These are phyloP conservation scores for rapeseed (Brassica napus) DNA, from an alignment of 345 rosid genomes.

Conservation along the genomic window Da-Ae NC_063439.1:27197001-27197500, in stretches of 20 bases:
- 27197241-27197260: background rate
- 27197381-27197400: background rate
- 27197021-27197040: background rate
- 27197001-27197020: background rate
- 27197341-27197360: background rate
- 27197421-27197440: background rate
- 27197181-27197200: conserved; percentile 31
- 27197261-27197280: too few species aligned
- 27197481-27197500: background rate
- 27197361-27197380: background rate
- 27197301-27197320: background rate
- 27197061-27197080: conserved; percentile 53
- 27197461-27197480: background rate
- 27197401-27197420: background rate
- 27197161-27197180: conserved; percentile 32
- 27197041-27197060: conserved; percentile 69
- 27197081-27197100: conserved; percentile 48
- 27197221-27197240: too few species aligned
- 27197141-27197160: conserved; percentile 49
- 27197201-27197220: conserved; percentile 18
- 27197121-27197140: conserved; percentile 43
- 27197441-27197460: background rate
- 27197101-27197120: conserved; percentile 56
- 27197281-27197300: background rate
- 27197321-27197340: background rate